Evolutionary conservation across 768 basidiomycete genomes (phyloP), one percentile per base, ranked within the genome.

Genomic region (Polyporus arcularius): DNA sequence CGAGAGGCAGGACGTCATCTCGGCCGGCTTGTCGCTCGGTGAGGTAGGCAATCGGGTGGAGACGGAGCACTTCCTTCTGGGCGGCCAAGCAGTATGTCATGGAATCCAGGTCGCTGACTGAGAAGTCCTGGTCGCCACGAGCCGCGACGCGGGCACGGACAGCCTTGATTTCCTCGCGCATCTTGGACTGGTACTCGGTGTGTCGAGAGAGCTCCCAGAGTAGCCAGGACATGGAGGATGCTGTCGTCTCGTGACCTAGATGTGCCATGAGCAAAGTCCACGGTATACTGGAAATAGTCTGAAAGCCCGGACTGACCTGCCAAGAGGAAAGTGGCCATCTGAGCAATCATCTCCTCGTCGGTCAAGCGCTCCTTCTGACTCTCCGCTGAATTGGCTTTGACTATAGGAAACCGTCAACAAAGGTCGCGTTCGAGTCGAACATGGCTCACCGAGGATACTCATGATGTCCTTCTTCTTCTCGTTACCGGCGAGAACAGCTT

Each of bases 1-100:
- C 59, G 15, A 78, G 69, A 4, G 75, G 76, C 21, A 78, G 67
- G 11, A 71, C 65, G 53, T 74, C 75, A 31, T 78, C 74, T 6
- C 57, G 51, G 1, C 55, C 62, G 1, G 75, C 72, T n/a, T 35
- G 47, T 39, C 75, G 70, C 14, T 60, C n/a, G 39, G 72, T 62
- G 10, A 60, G 60, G 49, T 70, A 70, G 32, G 69, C 70, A 35
- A 75, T 69, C 0, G 74, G 72, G 52, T 76, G 73, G 11, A 73
- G 61, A 6, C 76, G 71, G 41, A 77, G 58, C 3, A 64, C 60
- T 58, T 74, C 72, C 70, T 77, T 76, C 53, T 76, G 64, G 1
- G 64, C 65, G 8, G 76, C 75, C 40, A 70, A 68, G n/a, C 68
- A 57, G 49, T 68, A 70, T 9, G 67, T 21, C 76, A 78, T 73